Base-by-base conservation (phyloP, 2,329 filamentous ascomycete species). In the Claviceps cyperi region DNA sequence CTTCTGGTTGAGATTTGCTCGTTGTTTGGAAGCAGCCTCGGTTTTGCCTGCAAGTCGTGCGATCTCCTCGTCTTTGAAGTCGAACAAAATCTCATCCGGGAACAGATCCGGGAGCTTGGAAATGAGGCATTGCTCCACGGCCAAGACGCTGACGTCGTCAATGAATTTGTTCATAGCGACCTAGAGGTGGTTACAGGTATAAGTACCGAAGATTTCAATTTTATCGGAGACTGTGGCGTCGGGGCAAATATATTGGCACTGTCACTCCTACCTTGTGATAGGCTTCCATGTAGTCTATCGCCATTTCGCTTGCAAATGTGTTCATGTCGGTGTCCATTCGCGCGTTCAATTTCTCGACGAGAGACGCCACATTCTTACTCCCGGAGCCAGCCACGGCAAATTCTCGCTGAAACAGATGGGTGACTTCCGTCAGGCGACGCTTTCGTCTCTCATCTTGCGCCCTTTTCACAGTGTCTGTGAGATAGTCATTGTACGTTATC, bases 401-500 rank as follows among this genome's bases (percentile, higher is more conserved):
- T 22, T 22, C 22, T 22, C 22, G 22, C 6, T 22, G 22, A 22
- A 22, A 5, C 6, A 22, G 22, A 22, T 22, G 22, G 22, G 22
- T 22, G 3, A 22, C 22, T 22, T 22, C 22, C 22, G 22, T 22
- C 2, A 59, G 46, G n/a, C 47, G 17, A 1, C 5, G 6, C 2
- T 21, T 48, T 4, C 52, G 41, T 7, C 59, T 51, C 5, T 55
- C 21, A 1, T 32, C 24, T 5, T 62, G 60, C 32, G 60, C 50
- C 1, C 59, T 57, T 35, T 67, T 60, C 1, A 75, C 58, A 1
- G 56, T 61, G 15, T 72, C 60, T 0, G 64, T 65, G 28, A 72
- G 74, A 37, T 73, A 62, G 15, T 70, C 61, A 43, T 78, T 76
- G 53, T 79, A 79, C 0, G 75, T 80, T 38, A 77, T 74, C 0